Conservation (phyloP, 169 alveolate species). For the Babesia bovis region DNA sequence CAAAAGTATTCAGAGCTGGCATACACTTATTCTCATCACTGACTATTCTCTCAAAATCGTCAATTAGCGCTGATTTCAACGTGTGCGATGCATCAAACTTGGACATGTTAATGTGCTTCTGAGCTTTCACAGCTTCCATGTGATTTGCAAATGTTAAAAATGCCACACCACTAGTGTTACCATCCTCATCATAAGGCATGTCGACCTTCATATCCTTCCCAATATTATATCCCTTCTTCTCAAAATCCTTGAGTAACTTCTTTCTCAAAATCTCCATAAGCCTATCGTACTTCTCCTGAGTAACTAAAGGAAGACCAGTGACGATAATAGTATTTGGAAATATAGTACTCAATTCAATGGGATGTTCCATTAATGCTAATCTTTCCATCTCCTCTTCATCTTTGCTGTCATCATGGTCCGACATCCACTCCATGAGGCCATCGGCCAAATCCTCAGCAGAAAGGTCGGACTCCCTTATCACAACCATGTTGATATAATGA, state of each 20-base stretch:
- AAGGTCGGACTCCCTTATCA: constrained; percentile 53
- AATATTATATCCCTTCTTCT: constrained; percentile 65
- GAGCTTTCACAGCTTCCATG: constrained; percentile 76
- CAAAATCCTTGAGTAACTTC: constrained; percentile 66
- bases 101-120: constrained; percentile 57
- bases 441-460: constrained; percentile 56
- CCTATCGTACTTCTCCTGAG: constrained; percentile 71
- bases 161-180: constrained; percentile 76
- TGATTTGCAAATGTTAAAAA: constrained; percentile 77
- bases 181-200: constrained; percentile 67
- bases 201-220: constrained; percentile 62
- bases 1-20: constrained; percentile 77
- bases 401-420: constrained; percentile 72
- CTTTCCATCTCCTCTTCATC: constrained; percentile 67
- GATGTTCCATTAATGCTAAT: constrained; percentile 66
- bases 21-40: constrained; percentile 72
- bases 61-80: constrained; percentile 76
- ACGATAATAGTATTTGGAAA: constrained; percentile 65
- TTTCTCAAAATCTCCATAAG: constrained; percentile 48
- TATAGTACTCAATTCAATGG: constrained; percentile 65
- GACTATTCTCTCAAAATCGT: constrained; percentile 75
- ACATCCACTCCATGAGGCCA: constrained; percentile 72
- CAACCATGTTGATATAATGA: constrained; percentile 64
- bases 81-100: constrained; percentile 73
- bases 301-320: constrained; percentile 72